phyloP scores from a whole-genome alignment of 2,329 filamentous ascomycete species.

The Karstenula rhodostoma region DNA sequence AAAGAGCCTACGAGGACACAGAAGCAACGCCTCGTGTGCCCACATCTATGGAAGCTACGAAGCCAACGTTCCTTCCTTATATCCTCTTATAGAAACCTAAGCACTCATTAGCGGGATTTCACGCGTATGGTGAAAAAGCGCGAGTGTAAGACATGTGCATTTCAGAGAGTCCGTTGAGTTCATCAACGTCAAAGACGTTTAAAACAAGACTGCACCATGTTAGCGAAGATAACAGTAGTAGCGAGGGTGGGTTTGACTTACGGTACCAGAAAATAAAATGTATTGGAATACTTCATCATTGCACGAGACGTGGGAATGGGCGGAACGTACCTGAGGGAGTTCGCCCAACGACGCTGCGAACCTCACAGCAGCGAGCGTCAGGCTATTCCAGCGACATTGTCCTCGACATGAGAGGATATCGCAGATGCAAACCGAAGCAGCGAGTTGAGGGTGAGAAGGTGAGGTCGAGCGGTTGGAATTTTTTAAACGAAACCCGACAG shows the following conservation, averaged over 20 bases:
- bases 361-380: not conserved
- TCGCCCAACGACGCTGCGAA: not conserved
- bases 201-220: slow-evolving; percentile 8
- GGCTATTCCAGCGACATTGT: not conserved
- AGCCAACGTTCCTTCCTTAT: not conserved
- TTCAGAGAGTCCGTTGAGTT: slow-evolving; percentile 50
- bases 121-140: not conserved
- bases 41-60: not conserved
- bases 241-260: not conserved
- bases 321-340: slow-evolving; percentile 37
- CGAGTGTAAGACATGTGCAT: slow-evolving; percentile 6
- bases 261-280: slow-evolving; percentile 64
- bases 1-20: not conserved
- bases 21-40: not conserved
- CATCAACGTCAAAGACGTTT: slow-evolving; percentile 39
- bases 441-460: slow-evolving; percentile 7
- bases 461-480: slow-evolving; percentile 5
- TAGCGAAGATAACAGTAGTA: not conserved
- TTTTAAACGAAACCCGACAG: slow-evolving; percentile 13
- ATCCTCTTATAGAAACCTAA: not conserved
- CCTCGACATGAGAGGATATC: not conserved
- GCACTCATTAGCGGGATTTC: not conserved
- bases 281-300: slow-evolving; percentile 75
- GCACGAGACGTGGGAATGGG: slow-evolving; percentile 22
- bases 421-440: not conserved